Conservation (phyloP, 164 flowering plant genomes). For the Houttuynia cordata region DNA sequence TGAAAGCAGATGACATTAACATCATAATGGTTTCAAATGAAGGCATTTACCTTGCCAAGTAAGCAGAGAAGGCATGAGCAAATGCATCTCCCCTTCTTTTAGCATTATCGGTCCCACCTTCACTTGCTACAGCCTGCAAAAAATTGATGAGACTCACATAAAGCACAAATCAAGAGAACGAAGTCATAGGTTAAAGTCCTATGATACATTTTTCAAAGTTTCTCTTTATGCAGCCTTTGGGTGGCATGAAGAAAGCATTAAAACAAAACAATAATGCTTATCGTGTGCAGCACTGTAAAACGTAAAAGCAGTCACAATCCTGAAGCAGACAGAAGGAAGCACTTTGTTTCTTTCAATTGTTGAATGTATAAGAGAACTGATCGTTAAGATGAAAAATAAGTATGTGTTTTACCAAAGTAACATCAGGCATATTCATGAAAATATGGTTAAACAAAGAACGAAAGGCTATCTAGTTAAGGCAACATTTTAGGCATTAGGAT, state of each 20-base stretch:
- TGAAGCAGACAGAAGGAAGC: too few species aligned
- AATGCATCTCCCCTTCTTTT: slow-evolving; percentile 97
- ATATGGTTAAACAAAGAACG: background rate
- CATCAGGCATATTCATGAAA: background rate
- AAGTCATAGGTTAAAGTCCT: too few species aligned
- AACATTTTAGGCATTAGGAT: background rate
- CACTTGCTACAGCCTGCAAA: slow-evolving; percentile 94
- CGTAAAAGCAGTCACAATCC: too few species aligned
- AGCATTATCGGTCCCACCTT: slow-evolving; percentile 99
- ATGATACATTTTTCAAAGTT: too few species aligned
- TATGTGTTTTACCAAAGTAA: background rate
- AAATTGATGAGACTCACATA: background rate
- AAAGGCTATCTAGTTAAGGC: background rate
- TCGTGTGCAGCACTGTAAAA: too few species aligned
- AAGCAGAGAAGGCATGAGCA: slow-evolving; percentile 98
- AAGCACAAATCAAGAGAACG: too few species aligned
- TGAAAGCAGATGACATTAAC: too few species aligned
- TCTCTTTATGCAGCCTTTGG: background rate
- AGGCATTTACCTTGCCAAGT: slow-evolving; percentile 57
- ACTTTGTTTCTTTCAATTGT: too few species aligned
- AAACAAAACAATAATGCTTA: background rate
- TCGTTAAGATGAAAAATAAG: background rate
- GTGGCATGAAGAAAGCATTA: background rate
- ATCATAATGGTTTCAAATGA: background rate
- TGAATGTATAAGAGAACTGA: too few species aligned